phyloP scores from a whole-genome alignment of 2,329 filamentous ascomycete species.

The Blastomyces emzantsi region DNA sequence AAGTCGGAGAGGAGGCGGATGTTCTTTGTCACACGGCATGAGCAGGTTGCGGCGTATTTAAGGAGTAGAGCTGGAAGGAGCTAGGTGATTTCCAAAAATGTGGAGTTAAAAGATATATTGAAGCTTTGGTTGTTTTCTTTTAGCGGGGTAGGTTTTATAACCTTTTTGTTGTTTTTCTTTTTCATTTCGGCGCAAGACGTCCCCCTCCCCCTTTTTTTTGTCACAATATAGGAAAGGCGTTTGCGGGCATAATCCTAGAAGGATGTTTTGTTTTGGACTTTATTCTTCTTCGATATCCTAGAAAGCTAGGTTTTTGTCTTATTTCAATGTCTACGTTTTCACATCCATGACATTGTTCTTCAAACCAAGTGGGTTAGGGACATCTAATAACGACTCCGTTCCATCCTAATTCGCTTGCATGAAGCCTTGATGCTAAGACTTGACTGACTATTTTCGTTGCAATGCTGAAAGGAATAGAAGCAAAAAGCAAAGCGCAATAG shows the following conservation, averaged over 20 bases:
- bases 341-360: neutral
- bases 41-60: conserved; percentile 77
- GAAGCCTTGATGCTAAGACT: neutral
- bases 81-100: conserved; percentile 7
- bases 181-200: neutral
- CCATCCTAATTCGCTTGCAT: neutral
- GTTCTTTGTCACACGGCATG: conserved; percentile 88
- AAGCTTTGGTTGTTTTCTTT: neutral
- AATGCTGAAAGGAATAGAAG: neutral
- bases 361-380: neutral
- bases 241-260: neutral
- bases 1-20: conserved; percentile 66
- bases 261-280: neutral
- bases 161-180: neutral
- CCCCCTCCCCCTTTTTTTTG: neutral
- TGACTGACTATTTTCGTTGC: neutral
- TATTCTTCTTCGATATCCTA: neutral
- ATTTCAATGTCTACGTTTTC: neutral
- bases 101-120: neutral
- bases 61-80: conserved; percentile 51
- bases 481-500: neutral
- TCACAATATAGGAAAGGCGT: neutral
- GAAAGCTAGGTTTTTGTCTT: neutral
- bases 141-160: neutral
- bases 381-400: neutral